Evolutionary conservation across 768 basidiomycete genomes (phyloP).

Genomic region (Russula sp.): DNA sequence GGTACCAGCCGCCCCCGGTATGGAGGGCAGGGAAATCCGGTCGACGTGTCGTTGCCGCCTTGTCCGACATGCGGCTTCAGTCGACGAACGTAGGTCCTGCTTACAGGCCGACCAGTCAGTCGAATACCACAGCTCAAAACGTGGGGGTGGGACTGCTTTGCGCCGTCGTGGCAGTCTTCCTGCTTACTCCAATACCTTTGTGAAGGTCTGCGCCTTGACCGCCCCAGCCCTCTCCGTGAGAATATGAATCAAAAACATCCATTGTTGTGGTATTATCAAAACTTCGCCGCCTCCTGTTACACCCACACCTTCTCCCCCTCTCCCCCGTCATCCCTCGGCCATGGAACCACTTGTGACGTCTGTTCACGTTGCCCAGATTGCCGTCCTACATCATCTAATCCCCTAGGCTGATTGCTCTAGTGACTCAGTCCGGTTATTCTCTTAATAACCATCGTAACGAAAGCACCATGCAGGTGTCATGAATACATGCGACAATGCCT

Average conservation of each 20-base stretch:
- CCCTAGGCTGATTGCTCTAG: background rate
- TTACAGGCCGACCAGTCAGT: background rate
- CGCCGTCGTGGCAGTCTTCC: background rate
- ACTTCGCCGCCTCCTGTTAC: background rate
- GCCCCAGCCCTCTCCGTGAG: background rate
- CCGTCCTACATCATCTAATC: background rate
- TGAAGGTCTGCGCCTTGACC: background rate
- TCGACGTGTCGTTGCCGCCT: background rate
- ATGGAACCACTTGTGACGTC: background rate
- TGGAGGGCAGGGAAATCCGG: background rate
- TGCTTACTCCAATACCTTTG: background rate
- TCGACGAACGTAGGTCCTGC: background rate
- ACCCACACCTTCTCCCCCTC: background rate
- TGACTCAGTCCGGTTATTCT: background rate
- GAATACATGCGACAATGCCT: background rate
- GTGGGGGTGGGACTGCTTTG: background rate
- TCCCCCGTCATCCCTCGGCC: no score
- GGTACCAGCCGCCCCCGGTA: background rate
- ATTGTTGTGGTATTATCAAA: background rate
- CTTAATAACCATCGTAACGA: background rate
- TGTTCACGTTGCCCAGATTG: background rate
- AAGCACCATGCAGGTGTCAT: background rate
- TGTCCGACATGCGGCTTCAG: background rate
- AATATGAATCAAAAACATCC: background rate
- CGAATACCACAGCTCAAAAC: background rate